Evolutionary conservation across 345 rosid genomes (phyloP).

Genomic region (Brassica napus): DNA sequence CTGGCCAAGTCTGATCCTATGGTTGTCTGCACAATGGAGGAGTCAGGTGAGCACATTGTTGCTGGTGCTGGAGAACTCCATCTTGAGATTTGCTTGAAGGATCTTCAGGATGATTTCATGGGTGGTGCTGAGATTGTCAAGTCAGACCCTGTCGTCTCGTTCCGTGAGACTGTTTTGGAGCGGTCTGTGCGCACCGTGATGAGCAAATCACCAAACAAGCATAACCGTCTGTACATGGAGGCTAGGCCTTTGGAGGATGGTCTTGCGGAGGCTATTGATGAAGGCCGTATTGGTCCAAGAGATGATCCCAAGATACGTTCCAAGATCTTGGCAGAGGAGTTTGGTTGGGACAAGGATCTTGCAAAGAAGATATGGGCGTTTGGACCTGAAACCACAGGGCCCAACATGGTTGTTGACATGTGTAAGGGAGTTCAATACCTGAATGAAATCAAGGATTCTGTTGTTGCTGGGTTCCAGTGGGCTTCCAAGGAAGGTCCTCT

Average conservation of each 20-base stretch:
- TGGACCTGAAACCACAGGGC: background rate
- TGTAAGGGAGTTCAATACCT: background rate
- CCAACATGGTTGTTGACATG: background rate
- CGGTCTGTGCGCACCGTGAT: background rate
- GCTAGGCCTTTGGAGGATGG: background rate
- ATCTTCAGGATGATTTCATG: background rate
- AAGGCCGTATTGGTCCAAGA: background rate
- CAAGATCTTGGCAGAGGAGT: background rate
- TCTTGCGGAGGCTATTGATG: background rate
- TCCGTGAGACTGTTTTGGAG: background rate
- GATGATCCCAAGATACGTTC: background rate
- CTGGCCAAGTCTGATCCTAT: background rate
- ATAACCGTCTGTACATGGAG: background rate
- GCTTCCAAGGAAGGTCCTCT: background rate
- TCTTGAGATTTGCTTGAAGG: background rate
- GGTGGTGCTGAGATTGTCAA: background rate
- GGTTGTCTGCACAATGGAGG: background rate
- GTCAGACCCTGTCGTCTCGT: background rate
- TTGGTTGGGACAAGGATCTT: background rate
- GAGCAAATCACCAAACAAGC: background rate
- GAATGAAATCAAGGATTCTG: background rate
- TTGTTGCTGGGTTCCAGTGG: background rate
- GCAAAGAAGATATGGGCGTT: background rate
- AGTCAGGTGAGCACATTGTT: background rate
- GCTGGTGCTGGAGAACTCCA: background rate